These are phyloP conservation scores for Albatrellus ellisii DNA, from an alignment of 768 basidiomycete species.

Conservation along the genomic window DNA sequence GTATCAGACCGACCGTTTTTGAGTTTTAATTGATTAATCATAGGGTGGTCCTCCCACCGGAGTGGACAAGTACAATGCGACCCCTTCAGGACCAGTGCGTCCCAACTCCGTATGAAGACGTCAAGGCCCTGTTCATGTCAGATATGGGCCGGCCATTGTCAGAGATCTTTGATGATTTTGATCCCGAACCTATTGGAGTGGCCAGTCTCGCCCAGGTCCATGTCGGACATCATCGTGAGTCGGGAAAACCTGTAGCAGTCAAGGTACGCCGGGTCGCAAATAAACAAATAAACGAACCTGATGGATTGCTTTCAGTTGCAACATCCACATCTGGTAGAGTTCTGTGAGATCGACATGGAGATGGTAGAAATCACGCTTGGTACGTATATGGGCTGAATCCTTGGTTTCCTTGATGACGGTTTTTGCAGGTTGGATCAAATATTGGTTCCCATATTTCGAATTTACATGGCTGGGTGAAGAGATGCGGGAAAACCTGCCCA, in stretches of 20 bases:
- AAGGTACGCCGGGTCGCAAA: conserved; percentile 35
- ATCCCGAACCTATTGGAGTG: conserved; percentile 82
- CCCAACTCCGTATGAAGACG: conserved; percentile 68
- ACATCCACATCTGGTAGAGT: conserved; percentile 90
- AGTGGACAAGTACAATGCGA: conserved; percentile 48
- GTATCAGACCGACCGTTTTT: conserved; percentile 1
- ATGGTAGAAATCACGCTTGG: conserved; percentile 68
- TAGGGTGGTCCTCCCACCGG: conserved; percentile 42
- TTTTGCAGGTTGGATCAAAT: conserved; percentile 64
- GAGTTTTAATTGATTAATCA: conserved; percentile 16
- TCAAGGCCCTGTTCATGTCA: conserved; percentile 60
- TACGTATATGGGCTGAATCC: conserved; percentile 17
- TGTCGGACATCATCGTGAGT: conserved; percentile 56
- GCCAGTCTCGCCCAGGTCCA: conserved; percentile 97
- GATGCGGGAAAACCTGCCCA: conserved; percentile 84
- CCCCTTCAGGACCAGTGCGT: conserved; percentile 87
- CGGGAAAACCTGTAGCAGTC: conserved; percentile 72
- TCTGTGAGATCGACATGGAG: conserved; percentile 81
- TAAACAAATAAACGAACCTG: conserved; percentile 6
- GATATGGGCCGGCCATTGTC: conserved; percentile 67
- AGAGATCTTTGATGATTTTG: conserved; percentile 76
- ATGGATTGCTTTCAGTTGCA: conserved; percentile 45
- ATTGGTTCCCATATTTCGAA: conserved; percentile 92
- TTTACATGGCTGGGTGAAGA: conserved; percentile 87
- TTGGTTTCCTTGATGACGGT: conserved; percentile 2